Evolutionary conservation across 345 rosid genomes (phyloP).

Genomic region (Hibiscus tridactylites): DNA sequence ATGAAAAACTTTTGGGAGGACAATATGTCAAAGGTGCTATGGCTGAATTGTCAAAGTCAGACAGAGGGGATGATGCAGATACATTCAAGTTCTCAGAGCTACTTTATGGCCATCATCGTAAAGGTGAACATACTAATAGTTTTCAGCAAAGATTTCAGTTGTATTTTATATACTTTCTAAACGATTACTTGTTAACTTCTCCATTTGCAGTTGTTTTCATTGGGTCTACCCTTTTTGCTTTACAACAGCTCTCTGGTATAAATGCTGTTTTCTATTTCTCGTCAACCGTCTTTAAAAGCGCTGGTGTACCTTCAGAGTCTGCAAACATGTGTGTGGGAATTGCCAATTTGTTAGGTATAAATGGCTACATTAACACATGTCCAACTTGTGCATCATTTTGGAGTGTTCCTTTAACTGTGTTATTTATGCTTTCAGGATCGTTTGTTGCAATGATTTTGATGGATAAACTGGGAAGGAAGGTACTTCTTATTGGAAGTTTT

Average conservation of each 20-base stretch:
- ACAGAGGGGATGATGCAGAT: constrained; percentile 56
- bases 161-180: constrained; percentile 9
- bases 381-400: constrained; percentile 11
- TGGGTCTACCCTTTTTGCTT: constrained; percentile 87
- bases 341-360: constrained; percentile 67
- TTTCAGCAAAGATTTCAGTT: constrained; percentile 2
- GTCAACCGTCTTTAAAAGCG: constrained; percentile 82
- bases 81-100: constrained; percentile 60
- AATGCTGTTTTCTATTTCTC: constrained; percentile 95
- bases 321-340: constrained; percentile 79
- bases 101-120: constrained; percentile 58
- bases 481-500: constrained; percentile 86
- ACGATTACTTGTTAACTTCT: constrained; percentile 29
- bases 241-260: constrained; percentile 97
- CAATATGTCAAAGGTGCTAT: constrained; percentile 62
- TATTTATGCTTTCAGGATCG: constrained; percentile 44
- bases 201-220: constrained; percentile 88
- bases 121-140: constrained; percentile 34
- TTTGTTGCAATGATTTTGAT: constrained; percentile 68
- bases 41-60: constrained; percentile 68
- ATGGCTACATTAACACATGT: constrained; percentile 5
- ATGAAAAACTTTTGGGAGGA: constrained; percentile 77
- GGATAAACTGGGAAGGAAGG: constrained; percentile 88
- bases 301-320: constrained; percentile 80
- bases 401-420: constrained; percentile 9